Percentiles rank a stretch among this genome's conserved stretches.
Evolutionary conservation across 2,329 filamentous ascomycete genomes (phyloP).

Genomic region (Blumeria graminis): DNA sequence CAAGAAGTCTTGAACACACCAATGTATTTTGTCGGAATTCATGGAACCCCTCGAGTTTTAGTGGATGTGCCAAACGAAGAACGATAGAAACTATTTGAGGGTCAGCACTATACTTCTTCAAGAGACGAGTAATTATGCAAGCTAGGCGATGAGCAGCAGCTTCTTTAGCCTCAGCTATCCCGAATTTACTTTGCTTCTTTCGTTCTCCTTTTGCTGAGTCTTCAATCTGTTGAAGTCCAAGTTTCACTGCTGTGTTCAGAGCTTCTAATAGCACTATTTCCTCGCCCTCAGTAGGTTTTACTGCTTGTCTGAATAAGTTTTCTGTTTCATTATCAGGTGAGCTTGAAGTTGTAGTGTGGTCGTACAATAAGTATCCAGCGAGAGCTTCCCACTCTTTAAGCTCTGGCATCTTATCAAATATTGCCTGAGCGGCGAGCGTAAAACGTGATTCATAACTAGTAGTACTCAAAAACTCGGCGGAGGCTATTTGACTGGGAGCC

Average conservation of each 20-base stretch:
- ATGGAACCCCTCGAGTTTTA: conserved; percentile 72
- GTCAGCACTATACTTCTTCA: conserved; percentile 84
- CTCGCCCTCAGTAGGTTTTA: conserved; percentile 24
- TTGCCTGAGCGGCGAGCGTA: conserved; percentile 59
- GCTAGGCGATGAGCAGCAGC: conserved; percentile 57
- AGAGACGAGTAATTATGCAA: conserved; percentile 53
- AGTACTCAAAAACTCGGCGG: conserved; percentile 26
- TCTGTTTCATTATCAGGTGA: conserved; percentile 39
- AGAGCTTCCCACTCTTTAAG: conserved; percentile 72
- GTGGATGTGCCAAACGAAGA: conserved; percentile 59
- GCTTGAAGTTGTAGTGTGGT: conserved; percentile 43
- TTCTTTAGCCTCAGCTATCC: conserved; percentile 47
- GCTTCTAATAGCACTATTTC: conserved; percentile 74
- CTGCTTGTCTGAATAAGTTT: conserved; percentile 14
- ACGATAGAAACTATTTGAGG: conserved; percentile 70
- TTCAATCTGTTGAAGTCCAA: conserved; percentile 38
- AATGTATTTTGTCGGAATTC: conserved; percentile 70
- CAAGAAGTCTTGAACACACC: conserved; percentile 55
- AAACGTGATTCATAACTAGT: conserved; percentile 55
- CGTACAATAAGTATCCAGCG: conserved; percentile 74
- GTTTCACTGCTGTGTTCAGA: conserved; percentile 58
- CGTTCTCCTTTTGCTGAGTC: conserved; percentile 39
- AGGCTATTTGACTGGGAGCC: conserved; percentile 23
- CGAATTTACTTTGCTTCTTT: conserved; percentile 28
- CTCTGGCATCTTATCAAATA: conserved; percentile 63